phyloP scores from a whole-genome alignment of 345 rosid genomes.

The Sapria himalayana region DNA sequence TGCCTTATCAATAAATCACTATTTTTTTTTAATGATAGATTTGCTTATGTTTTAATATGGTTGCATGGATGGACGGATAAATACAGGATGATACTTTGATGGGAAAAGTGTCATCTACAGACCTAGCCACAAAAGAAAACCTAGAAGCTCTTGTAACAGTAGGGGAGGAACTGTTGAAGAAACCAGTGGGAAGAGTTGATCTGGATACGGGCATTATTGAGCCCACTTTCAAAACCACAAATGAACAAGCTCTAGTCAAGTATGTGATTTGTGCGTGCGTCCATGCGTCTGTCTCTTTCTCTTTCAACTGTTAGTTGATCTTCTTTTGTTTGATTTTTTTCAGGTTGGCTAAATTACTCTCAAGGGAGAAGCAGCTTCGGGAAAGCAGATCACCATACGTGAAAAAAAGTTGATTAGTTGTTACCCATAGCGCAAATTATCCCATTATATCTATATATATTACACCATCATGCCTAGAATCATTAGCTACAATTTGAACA shows the following conservation, averaged over 20 bases:
- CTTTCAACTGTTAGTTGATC: neutral
- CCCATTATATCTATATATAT: too few relatives aligned
- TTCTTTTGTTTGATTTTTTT: neutral
- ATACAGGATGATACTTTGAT: conserved; percentile 38
- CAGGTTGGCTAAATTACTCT: conserved; percentile 43
- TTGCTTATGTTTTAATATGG: too few relatives aligned
- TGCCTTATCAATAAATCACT: neutral
- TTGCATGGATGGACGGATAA: too few relatives aligned
- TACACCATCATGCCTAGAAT: too few relatives aligned
- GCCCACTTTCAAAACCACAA: conserved; percentile 16
- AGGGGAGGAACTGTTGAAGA: conserved; percentile 29
- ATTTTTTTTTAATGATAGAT: neutral
- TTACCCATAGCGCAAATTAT: too few relatives aligned
- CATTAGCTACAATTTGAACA: too few relatives aligned
- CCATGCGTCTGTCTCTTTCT: too few relatives aligned
- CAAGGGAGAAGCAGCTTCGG: conserved; percentile 33
- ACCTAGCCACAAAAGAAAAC: conserved; percentile 31
- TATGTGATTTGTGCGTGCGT: conserved; percentile 1
- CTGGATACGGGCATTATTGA: conserved; percentile 23
- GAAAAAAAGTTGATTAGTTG: too few relatives aligned
- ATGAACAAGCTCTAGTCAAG: conserved; percentile 37
- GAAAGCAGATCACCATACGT: conserved; percentile 16
- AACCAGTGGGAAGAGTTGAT: conserved; percentile 29
- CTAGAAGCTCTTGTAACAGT: conserved; percentile 20
- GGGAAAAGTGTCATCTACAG: conserved; percentile 34